Base-by-base conservation (phyloP, 2,329 filamentous ascomycete genomes). In the Akanthomyces muscarius region DNA sequence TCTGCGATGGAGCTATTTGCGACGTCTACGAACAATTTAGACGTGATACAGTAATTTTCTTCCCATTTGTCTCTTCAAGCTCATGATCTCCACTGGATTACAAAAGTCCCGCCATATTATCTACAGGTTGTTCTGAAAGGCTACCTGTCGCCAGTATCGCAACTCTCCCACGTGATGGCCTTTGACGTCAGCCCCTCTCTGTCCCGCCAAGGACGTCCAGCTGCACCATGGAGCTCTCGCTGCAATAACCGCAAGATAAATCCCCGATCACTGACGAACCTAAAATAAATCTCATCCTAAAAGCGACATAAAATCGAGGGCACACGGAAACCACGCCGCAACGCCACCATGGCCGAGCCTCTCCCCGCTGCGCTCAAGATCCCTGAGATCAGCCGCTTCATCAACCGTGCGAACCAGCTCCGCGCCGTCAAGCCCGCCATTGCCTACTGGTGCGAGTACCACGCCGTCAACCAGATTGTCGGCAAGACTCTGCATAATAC, bases 371-470 rank as follows among this genome's bases (percentile, higher is more conserved):
- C 74, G 36, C 83, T 99, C 70, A 92, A 90, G 78, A 81, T 88
- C 63, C 88, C 90, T 64, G 92, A 97, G 73, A 86, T 97, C 71
- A 87, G 86, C 68, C 90, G 92, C 65, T 97, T 96, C 75, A 88
- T 93, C 66, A 84, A 88, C 61, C 87, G 94, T 71, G 94, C 92
- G 41, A 84, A 86, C 42, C 94, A 99, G 79, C 85, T 99, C 55
- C 90, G 94, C 74, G 84, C 84, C 64, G 86, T 88, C 71, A 95
- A 94, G 76, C 95, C 95, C 10, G 91, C 95, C 64, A 85, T 98
- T 68, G 84, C 93, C 66, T 99, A 98, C 76, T 98, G 94, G 92
- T 95, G 94, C 75, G 89, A 96, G 72, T 97, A 95, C 76, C 95
- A 91, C 82, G 91, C 95, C 30, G 90, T 97, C 53, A 92, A 98